Percentiles rank a stretch among this genome's conserved stretches.
Evolutionary conservation across 208 protist species (phyloP).

Genomic region (Polymyxa betae): DNA sequence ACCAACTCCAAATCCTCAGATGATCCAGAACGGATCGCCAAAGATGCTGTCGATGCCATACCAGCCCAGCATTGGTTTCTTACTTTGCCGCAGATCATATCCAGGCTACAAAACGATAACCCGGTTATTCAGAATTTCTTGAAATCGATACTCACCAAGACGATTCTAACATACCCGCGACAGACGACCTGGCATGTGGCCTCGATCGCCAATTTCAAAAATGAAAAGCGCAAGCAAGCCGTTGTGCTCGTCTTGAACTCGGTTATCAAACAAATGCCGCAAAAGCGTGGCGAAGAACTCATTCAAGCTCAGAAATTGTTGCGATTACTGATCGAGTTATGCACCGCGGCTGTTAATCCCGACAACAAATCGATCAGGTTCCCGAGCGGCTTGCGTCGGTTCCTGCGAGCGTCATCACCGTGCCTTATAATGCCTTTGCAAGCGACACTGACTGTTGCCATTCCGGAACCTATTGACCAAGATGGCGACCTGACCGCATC

Average conservation of each 20-base stretch:
- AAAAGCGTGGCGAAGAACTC: neutral
- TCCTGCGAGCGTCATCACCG: neutral
- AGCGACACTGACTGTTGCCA: conserved; percentile 15
- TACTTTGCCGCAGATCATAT: conserved; percentile 6
- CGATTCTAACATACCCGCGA: neutral
- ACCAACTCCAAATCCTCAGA: neutral
- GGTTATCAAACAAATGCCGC: neutral
- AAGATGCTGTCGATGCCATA: neutral
- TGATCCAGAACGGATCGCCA: neutral
- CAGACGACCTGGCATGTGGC: conserved; percentile 12
- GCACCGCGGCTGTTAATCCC: neutral
- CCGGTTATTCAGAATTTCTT: neutral
- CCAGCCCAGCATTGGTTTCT: conserved; percentile 39
- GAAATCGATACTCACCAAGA: neutral
- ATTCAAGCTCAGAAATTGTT: neutral
- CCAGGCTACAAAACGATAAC: conserved; percentile 42
- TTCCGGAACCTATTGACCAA: neutral
- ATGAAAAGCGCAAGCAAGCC: neutral
- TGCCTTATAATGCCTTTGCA: conserved; percentile 12
- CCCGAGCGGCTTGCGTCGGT: neutral
- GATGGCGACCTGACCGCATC: neutral
- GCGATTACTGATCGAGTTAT: conserved; percentile 11
- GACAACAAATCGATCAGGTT: neutral
- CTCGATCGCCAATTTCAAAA: neutral
- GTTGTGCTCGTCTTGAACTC: neutral